phyloP scores from a whole-genome alignment of 2,329 filamentous ascomycete species.

The Kalmusia sp. region DNA sequence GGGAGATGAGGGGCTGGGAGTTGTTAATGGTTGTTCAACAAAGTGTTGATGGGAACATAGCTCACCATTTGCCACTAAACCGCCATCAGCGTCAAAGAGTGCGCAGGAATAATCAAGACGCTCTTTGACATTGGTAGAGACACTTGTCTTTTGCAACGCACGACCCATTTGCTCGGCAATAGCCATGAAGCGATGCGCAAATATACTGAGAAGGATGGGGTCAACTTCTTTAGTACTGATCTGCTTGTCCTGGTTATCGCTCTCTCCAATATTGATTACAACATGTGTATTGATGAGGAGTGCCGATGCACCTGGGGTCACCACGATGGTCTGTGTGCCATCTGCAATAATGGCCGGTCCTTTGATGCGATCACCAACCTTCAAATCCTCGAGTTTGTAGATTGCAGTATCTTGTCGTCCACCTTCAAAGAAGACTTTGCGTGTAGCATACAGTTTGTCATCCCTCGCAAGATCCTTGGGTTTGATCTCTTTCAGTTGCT shows the following conservation, averaged over 20 bases:
- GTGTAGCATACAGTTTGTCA: slow-evolving; percentile 70
- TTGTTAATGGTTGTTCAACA: slow-evolving; percentile 13
- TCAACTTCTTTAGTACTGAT: slow-evolving; percentile 67
- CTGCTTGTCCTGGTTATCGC: slow-evolving; percentile 56
- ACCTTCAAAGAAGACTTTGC: slow-evolving; percentile 83
- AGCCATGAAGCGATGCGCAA: slow-evolving; percentile 83
- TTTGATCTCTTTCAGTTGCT: slow-evolving; percentile 76
- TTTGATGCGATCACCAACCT: slow-evolving; percentile 73
- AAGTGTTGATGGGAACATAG: not conserved
- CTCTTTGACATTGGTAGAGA: slow-evolving; percentile 83
- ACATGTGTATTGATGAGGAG: slow-evolving; percentile 86
- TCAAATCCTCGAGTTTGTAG: slow-evolving; percentile 79
- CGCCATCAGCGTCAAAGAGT: slow-evolving; percentile 77
- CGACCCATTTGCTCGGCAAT: slow-evolving; percentile 87
- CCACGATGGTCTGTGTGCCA: slow-evolving; percentile 89
- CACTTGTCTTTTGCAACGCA: slow-evolving; percentile 79
- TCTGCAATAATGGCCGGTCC: slow-evolving; percentile 89
- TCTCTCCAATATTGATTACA: slow-evolving; percentile 79
- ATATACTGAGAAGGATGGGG: slow-evolving; percentile 79
- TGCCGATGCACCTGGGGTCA: slow-evolving; percentile 79
- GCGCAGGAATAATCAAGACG: slow-evolving; percentile 84
- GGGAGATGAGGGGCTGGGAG: slow-evolving; percentile 75
- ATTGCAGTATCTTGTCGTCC: slow-evolving; percentile 79
- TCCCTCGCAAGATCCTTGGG: slow-evolving; percentile 62
- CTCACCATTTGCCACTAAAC: slow-evolving; percentile 74